Percentiles rank a stretch among this genome's conserved stretches.
These are phyloP conservation scores for Ilex asprella DNA, from an alignment of 257 asterid genomes.

Conservation along the genomic window DNA sequence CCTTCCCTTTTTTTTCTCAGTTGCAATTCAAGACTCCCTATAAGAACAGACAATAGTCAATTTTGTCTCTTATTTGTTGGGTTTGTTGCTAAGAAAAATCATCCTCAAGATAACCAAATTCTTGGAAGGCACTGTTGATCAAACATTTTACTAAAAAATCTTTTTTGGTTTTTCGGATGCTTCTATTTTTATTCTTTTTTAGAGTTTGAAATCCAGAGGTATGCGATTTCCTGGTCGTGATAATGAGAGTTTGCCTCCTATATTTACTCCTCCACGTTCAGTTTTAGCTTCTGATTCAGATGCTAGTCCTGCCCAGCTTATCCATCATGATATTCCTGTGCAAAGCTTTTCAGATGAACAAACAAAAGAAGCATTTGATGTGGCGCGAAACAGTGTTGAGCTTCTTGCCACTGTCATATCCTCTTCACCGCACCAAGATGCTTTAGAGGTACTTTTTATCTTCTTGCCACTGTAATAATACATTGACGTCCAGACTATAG, in stretches of 20 bases:
- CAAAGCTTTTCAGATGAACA: slow-evolving; percentile 72
- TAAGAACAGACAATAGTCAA: too few species aligned
- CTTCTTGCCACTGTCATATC: slow-evolving; percentile 83
- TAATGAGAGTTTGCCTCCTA: slow-evolving; percentile 85
- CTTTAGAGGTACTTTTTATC: slow-evolving; percentile 53
- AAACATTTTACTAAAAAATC: too few species aligned
- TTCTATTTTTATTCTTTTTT: background rate
- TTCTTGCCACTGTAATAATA: too few species aligned
- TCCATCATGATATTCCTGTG: slow-evolving; percentile 53
- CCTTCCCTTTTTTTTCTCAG: background rate
- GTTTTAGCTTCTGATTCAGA: slow-evolving; percentile 48
- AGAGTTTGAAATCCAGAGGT: slow-evolving; percentile 93
- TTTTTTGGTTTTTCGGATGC: too few species aligned
- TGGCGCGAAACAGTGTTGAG: slow-evolving; percentile 92
- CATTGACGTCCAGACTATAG: too few species aligned
- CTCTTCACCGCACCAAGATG: slow-evolving; percentile 96
- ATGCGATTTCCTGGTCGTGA: slow-evolving; percentile 95
- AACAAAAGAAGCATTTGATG: slow-evolving; percentile 89
- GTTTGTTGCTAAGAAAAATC: too few species aligned
- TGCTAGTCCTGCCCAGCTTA: slow-evolving; percentile 40
- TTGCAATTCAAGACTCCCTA: too few species aligned
- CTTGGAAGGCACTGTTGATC: too few species aligned
- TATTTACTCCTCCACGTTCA: slow-evolving; percentile 87
- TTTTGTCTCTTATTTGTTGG: too few species aligned
- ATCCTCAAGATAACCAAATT: too few species aligned